A percentile compares a stretch with the other conserved stretches of the same genome.
Conservation (phyloP, 768 basidiomycete species). For the Russula abietina region DNA sequence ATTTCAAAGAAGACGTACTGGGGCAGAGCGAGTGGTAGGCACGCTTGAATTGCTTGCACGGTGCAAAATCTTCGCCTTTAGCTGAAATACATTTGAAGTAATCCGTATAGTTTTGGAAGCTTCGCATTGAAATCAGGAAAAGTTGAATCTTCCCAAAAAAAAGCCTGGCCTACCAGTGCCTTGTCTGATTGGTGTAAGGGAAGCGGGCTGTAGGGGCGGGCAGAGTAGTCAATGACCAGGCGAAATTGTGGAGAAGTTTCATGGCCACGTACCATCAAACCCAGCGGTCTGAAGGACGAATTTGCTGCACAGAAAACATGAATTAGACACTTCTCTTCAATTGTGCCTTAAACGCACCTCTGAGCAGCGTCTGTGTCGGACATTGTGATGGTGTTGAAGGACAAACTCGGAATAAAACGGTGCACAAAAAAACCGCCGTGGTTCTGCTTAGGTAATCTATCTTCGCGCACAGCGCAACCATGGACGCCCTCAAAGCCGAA, state of each 20-base stretch:
- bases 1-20: conserved; percentile 54
- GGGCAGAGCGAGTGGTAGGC: conserved; percentile 97
- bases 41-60: conserved; percentile 97
- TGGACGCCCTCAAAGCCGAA: conserved; percentile 90
- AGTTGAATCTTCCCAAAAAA: not conserved
- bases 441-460: conserved; percentile 17
- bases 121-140: conserved; percentile 29
- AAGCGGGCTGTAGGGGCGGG: conserved; percentile 70
- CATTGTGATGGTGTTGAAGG: conserved; percentile 41
- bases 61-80: conserved; percentile 97
- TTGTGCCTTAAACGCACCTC: conserved; percentile 38
- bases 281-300: conserved; percentile 90
- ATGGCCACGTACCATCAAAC: conserved; percentile 66
- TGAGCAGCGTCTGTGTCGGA: conserved; percentile 47
- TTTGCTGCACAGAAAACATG: conserved; percentile 45
- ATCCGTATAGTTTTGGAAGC: conserved; percentile 95
- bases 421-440: too few relatives aligned
- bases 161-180: conserved; percentile 72
- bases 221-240: conserved; percentile 14
- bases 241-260: conserved; percentile 4
- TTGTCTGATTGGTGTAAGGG: conserved; percentile 90
- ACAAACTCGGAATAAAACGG: conserved; percentile 30
- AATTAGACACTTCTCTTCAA: conserved; percentile 22
- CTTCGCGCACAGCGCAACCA: conserved; percentile 30
- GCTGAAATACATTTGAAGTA: conserved; percentile 97